A percentile compares a stretch with the other conserved stretches of the same genome.
phyloP scores from a whole-genome alignment of 1,284 basidiomycete genomes.

The Cryptococcus hybrid region DNA sequence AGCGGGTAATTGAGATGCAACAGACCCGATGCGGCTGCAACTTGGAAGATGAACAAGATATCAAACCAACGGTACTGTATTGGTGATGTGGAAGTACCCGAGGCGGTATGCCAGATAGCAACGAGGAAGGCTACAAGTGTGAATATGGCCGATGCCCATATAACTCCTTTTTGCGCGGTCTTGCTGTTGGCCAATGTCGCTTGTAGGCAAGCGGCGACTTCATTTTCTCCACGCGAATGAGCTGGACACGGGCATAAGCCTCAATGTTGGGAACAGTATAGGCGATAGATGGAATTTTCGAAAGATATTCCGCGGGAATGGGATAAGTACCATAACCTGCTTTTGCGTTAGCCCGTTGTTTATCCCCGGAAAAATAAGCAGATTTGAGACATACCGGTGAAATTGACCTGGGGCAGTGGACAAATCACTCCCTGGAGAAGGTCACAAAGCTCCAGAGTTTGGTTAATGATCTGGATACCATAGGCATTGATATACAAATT shows the following conservation, averaged over 20 bases:
- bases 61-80: slow-evolving; percentile 67
- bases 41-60: slow-evolving; percentile 76
- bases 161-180: slow-evolving; percentile 70
- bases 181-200: slow-evolving; percentile 88
- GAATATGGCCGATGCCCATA: slow-evolving; percentile 72
- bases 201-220: slow-evolving; percentile 83
- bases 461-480: slow-evolving; percentile 71
- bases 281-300: slow-evolving; percentile 71
- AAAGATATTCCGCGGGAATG: slow-evolving; percentile 58
- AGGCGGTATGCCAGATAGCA: slow-evolving; percentile 64
- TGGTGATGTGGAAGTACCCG: slow-evolving; percentile 48
- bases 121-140: slow-evolving; percentile 66
- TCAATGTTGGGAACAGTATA: slow-evolving; percentile 90
- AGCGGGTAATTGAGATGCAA: slow-evolving; percentile 84
- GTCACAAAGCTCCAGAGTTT: slow-evolving; percentile 69
- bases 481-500: slow-evolving; percentile 78
- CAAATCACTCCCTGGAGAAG: slow-evolving; percentile 76
- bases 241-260: slow-evolving; percentile 76
- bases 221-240: slow-evolving; percentile 67
- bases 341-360: neutral
- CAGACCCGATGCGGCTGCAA: slow-evolving; percentile 70
- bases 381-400: slow-evolving; percentile 58
- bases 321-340: slow-evolving; percentile 65
- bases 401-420: slow-evolving; percentile 81
- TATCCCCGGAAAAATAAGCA: neutral